These are phyloP conservation scores for Psilocybe cyanescens DNA, from an alignment of 768 basidiomycete genomes.

Conservation along the genomic window DNA sequence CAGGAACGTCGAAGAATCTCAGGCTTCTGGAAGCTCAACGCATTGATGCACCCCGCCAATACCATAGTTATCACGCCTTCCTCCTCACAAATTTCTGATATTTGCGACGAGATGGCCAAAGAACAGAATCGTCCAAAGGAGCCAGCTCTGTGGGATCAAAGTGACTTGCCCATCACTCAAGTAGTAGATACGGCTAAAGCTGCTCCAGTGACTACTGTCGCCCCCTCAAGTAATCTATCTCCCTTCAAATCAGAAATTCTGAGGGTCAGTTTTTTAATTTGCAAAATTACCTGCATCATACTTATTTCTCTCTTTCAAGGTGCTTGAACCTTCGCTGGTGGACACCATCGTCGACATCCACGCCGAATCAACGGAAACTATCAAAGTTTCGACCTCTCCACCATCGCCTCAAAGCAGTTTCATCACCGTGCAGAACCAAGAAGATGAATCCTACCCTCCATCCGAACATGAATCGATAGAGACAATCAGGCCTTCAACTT, in stretches of 20 bases:
- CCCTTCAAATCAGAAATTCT: too few species aligned
- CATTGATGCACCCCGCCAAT: constrained; percentile 32
- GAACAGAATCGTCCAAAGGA: constrained; percentile 17
- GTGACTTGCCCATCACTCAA: background rate
- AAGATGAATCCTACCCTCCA: background rate
- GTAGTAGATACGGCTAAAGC: background rate
- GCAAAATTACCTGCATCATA: background rate
- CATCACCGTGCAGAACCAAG: background rate
- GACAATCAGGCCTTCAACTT: background rate
- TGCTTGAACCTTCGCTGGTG: background rate
- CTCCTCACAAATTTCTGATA: constrained; percentile 36
- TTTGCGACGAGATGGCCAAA: constrained; percentile 31
- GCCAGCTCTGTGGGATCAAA: background rate
- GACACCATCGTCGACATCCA: background rate
- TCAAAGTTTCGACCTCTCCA: background rate
- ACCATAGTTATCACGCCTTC: constrained; percentile 36
- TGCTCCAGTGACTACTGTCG: background rate
- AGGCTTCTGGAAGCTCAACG: constrained; percentile 49
- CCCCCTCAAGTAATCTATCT: background rate
- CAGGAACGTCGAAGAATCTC: constrained; percentile 38
- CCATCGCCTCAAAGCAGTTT: background rate
- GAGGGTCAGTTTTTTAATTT: too few species aligned
- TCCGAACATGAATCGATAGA: background rate
- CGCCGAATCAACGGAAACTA: background rate
- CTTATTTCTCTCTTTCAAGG: background rate